Conservation (phyloP, 371 early-diverging fungal genomes). For the Mucor plumbeus region DNA sequence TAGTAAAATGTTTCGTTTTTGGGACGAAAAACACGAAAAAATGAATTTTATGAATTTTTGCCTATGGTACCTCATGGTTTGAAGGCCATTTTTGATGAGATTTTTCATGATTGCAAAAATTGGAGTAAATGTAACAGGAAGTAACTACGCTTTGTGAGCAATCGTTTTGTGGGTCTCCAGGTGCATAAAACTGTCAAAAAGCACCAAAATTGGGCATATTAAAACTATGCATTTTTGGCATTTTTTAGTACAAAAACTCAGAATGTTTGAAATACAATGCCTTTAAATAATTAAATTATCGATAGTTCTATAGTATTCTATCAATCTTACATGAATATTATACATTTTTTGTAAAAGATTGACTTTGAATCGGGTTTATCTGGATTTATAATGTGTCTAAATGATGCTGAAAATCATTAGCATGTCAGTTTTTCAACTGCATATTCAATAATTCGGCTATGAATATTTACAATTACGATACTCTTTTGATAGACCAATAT, state of each 20-base stretch:
- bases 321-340: no score
- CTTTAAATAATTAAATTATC: background rate
- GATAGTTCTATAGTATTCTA: no score
- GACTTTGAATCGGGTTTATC: background rate
- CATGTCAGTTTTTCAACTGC: no score
- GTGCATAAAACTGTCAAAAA: background rate
- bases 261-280: background rate
- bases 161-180: no score
- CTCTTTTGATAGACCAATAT: no score
- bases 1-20: background rate
- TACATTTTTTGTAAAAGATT: background rate
- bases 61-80: background rate
- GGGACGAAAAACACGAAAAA: background rate
- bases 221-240: background rate
- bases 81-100: background rate
- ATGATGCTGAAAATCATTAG: background rate
- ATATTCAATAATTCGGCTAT: no score
- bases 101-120: background rate
- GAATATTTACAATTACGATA: no score
- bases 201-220: background rate
- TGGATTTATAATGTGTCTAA: background rate
- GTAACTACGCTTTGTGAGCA: no score
- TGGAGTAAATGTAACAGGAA: no score
- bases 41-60: background rate
- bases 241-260: background rate